These are phyloP conservation scores for Acanthochlamys bracteata DNA, from an alignment of 106 monocot species.

Conservation along the genomic window DNA sequence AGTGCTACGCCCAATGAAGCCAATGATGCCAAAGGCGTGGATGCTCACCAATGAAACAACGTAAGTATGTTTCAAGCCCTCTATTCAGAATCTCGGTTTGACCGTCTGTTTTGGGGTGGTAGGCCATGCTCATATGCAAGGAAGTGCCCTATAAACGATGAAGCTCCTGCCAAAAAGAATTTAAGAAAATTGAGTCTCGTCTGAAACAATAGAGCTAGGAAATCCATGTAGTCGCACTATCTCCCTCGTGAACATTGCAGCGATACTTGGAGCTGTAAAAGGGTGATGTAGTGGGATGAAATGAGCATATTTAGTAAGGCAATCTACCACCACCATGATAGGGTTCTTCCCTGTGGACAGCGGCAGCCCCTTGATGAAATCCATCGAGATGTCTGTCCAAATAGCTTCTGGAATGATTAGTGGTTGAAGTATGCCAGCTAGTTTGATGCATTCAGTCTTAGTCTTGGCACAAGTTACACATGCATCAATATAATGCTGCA, in stretches of 20 bases:
- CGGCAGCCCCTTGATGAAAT: neutral
- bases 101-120: neutral
- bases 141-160: neutral
- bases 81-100: neutral
- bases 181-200: neutral
- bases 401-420: neutral
- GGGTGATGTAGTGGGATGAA: neutral
- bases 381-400: slow-evolving; percentile 5
- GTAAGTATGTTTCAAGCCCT: neutral
- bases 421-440: neutral
- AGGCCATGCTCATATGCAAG: neutral
- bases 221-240: neutral
- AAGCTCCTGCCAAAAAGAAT: neutral
- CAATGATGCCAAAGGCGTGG: neutral
- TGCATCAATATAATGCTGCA: too few relatives aligned
- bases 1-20: neutral
- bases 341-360: neutral
- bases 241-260: neutral
- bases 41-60: neutral
- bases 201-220: neutral
- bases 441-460: too few relatives aligned
- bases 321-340: neutral
- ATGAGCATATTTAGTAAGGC: neutral
- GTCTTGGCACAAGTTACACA: too few relatives aligned
- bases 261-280: neutral